Percentiles rank a stretch among this genome's conserved stretches.
Evolutionary conservation across 768 basidiomycete genomes (phyloP).

Genomic region (Sistotremastrum suecicum): DNA sequence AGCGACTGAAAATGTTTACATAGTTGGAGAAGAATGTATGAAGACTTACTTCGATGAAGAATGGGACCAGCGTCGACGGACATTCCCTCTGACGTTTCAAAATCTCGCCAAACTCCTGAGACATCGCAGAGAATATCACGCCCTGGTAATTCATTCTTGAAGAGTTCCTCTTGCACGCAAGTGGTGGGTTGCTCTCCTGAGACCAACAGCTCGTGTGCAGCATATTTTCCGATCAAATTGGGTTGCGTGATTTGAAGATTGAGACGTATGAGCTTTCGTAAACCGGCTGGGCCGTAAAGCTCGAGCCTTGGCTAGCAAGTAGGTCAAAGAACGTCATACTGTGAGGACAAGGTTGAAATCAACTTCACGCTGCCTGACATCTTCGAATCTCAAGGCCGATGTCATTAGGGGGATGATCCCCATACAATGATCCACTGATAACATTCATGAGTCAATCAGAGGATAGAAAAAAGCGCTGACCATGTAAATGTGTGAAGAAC

Average conservation of each 20-base stretch:
- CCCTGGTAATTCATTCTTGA: slow-evolving; percentile 52
- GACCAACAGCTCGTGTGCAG: slow-evolving; percentile 65
- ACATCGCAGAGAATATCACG: slow-evolving; percentile 36
- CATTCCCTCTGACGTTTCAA: slow-evolving; percentile 26
- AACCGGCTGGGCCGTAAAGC: slow-evolving; percentile 67
- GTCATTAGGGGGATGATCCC: slow-evolving; percentile 57
- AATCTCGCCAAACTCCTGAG: slow-evolving; percentile 53
- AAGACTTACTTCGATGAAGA: slow-evolving; percentile 48
- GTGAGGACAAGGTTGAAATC: slow-evolving; percentile 1
- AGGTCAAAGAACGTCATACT: background rate
- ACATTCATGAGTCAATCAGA: background rate
- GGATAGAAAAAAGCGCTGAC: slow-evolving; percentile 20
- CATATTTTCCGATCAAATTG: slow-evolving; percentile 44
- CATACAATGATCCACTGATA: slow-evolving; percentile 57
- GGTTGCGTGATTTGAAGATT: slow-evolving; percentile 56
- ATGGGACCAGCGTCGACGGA: slow-evolving; percentile 64
- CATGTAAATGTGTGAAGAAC: slow-evolving; percentile 80
- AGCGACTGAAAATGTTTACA: slow-evolving; percentile 31
- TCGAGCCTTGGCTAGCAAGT: slow-evolving; percentile 37
- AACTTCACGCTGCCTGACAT: background rate
- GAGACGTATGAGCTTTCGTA: slow-evolving; percentile 61
- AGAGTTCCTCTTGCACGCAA: slow-evolving; percentile 31
- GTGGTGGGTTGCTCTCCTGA: slow-evolving; percentile 38
- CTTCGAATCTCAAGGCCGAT: slow-evolving; percentile 27
- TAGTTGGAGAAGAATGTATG: background rate